phyloP scores from a whole-genome alignment of 306 rosid species.

The Pterocarpus macrocarpus region DNA sequence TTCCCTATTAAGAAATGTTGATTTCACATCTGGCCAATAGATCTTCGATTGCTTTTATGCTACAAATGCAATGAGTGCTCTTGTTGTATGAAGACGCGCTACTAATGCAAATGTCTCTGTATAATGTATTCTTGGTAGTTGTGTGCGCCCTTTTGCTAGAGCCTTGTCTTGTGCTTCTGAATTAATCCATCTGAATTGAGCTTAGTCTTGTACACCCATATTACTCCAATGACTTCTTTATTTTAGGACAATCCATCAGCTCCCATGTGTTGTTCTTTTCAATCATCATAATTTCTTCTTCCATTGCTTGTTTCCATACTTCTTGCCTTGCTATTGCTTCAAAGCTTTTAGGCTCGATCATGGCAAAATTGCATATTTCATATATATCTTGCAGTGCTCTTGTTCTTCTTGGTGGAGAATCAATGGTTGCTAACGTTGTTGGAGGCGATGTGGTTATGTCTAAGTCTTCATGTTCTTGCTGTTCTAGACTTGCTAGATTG shows the following conservation, averaged over 20 bases:
- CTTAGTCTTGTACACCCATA: neutral
- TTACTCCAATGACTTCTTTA: neutral
- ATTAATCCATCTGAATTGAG: neutral
- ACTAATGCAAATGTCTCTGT: neutral
- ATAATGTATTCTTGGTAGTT: neutral
- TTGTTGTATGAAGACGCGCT: neutral
- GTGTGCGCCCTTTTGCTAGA: neutral
- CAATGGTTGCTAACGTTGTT: too few species aligned
- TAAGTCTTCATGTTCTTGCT: too few species aligned
- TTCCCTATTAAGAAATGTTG: neutral
- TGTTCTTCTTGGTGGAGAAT: neutral
- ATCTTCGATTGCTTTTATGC: neutral
- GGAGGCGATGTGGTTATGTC: too few species aligned
- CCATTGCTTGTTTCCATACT: neutral
- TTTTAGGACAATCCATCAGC: neutral
- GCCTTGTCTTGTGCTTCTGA: neutral
- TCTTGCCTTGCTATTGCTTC: neutral
- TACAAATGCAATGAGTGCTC: neutral
- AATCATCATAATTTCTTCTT: neutral
- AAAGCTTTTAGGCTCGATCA: neutral
- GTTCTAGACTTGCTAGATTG: neutral
- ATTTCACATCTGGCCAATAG: neutral
- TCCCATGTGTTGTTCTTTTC: neutral
- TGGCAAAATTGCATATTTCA: neutral
- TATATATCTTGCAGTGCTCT: neutral